Conservation (phyloP, 805 yeast genomes). For the Maudiozyma turicensis region DNA sequence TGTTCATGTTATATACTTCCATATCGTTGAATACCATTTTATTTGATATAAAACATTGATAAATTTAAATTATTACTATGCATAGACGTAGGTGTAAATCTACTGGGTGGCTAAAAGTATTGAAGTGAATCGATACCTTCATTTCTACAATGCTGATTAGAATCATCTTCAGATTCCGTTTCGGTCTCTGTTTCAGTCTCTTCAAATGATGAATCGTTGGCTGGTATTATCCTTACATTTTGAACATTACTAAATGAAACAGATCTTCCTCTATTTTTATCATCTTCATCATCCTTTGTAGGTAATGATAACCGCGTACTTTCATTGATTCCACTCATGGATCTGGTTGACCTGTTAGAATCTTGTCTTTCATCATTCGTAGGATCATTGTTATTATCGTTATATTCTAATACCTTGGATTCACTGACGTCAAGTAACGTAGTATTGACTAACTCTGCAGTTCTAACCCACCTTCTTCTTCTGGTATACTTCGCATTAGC, state of each 20-base stretch:
- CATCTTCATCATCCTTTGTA: not conserved
- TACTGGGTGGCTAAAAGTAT: not conserved
- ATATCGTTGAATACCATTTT: no score
- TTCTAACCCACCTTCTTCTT: slow-evolving; percentile 90
- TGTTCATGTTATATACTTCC: not conserved
- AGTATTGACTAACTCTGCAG: slow-evolving; percentile 64
- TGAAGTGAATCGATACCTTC: not conserved
- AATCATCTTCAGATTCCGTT: not conserved
- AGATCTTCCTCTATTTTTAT: slow-evolving; percentile 14
- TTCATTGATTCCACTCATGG: not conserved
- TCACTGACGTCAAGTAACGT: slow-evolving; percentile 2
- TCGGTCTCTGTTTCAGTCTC: not conserved
- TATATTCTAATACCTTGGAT: slow-evolving; percentile 1
- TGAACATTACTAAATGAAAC: slow-evolving; percentile 26
- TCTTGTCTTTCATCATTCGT: not conserved
- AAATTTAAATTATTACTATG: no score
- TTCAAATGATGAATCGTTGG: slow-evolving; percentile 7
- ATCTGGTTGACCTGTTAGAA: not conserved
- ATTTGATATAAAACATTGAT: no score
- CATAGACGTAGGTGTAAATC: no score
- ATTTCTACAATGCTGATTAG: not conserved
- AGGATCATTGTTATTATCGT: not conserved
- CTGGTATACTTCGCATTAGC: slow-evolving; percentile 85
- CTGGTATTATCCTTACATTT: slow-evolving; percentile 21
- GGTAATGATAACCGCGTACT: not conserved